Evolutionary conservation across 2,329 filamentous ascomycete genomes (phyloP).

Genomic region (Fusarium setosum): DNA sequence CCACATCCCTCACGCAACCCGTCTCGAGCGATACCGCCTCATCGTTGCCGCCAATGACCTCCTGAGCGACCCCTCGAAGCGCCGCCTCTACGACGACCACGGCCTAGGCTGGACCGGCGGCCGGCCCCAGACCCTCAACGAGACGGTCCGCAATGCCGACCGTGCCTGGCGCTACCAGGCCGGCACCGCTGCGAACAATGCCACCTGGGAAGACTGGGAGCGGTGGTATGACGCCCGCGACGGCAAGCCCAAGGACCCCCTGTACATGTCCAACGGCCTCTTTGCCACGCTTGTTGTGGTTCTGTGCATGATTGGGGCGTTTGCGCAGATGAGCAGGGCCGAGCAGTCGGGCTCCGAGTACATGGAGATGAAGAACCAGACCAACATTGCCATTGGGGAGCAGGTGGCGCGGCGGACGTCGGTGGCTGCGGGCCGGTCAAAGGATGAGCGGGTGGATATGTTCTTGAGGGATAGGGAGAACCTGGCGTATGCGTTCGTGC

Average conservation of each 20-base stretch:
- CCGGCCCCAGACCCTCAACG: conserved; percentile 63
- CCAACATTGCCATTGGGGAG: conserved; percentile 73
- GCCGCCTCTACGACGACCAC: conserved; percentile 83
- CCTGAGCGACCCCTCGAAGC: conserved; percentile 82
- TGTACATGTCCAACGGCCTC: conserved; percentile 81
- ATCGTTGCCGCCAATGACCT: conserved; percentile 90
- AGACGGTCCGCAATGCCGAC: conserved; percentile 52
- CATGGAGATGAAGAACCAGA: conserved; percentile 73
- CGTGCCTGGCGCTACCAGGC: conserved; percentile 61
- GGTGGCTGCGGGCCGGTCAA: conserved; percentile 62
- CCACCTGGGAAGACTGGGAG: conserved; percentile 99
- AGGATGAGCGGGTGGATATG: conserved; percentile 77
- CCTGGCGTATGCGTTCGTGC: conserved; percentile 46
- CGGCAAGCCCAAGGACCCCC: conserved; percentile 58
- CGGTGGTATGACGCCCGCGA: conserved; percentile 73
- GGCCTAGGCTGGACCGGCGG: conserved; percentile 82
- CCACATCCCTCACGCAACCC: conserved; percentile 63
- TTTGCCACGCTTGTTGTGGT: conserved; percentile 79
- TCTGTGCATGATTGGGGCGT: conserved; percentile 75
- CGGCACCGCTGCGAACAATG: conserved; percentile 72
- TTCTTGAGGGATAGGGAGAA: conserved; percentile 81
- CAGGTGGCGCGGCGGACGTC: conserved; percentile 65
- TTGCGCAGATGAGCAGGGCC: conserved; percentile 78
- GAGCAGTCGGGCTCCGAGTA: conserved; percentile 70
- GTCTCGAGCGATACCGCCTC: conserved; percentile 90